Evolutionary conservation across 2,329 filamentous ascomycete genomes (phyloP), one percentile per base, ranked within the genome.

Genomic region (Hirsutella rhossiliensis): DNA sequence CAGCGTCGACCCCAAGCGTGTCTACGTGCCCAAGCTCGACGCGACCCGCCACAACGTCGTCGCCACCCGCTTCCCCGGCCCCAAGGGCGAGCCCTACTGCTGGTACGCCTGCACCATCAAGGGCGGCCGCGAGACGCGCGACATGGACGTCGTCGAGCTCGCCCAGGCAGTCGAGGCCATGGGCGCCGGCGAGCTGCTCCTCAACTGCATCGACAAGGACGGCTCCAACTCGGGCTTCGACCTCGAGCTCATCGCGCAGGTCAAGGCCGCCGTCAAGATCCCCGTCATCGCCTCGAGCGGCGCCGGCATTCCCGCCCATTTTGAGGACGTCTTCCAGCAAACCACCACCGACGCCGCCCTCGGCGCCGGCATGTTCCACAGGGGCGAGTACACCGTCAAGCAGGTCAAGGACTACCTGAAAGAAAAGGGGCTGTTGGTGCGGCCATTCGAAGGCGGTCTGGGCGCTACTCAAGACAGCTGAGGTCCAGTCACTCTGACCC

Each of bases 101-200:
- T 98, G 90, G 90, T 98, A 96, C 62, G 89, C 92, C 46, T 97
- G 92, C 67, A 98, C 92, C 7, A 87, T 94, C 68, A 94, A 90
- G 67, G 92, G 92, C 40, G 92, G 92, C 7, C 81, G 92, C 48
- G 90, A 97, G 67, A 89, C 84, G n/a, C 78, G 89, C 47, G 88
- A 97, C 61, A 73, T 97, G 52, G 90, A 97, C 60, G 92, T 96
- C 15, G 78, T 89, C 13, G 85, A 97, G 66, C 76, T 98, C 11
- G 80, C 83, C 11, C 80, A 77, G 53, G 92, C 92, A 12, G 90
- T 97, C 31, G 88, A 98, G 67, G 88, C 87, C 45, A 94, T 98
- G 87, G 92, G 92, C 43, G 78, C 85, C 2, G 92, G 92, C 45
- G 92, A 98, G 71, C 85, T 98, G 46, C 69, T 98, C 42, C 77